Base-by-base conservation (phyloP, 2,329 filamentous ascomycete species). In the Akanthomyces uredinophilus region DNA sequence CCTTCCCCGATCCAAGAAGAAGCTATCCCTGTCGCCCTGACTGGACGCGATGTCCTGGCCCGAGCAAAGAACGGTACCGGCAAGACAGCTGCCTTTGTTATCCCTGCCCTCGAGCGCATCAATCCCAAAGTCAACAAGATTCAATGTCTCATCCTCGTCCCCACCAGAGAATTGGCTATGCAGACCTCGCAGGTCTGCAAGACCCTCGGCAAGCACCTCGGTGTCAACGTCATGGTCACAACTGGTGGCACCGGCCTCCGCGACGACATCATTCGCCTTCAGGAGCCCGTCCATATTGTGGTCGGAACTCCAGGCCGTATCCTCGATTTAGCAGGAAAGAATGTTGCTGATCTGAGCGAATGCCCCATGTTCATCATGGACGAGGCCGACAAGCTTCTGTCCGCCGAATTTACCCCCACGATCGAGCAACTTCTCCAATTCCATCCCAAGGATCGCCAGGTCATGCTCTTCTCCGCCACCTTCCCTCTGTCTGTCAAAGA, bases 281-380 rank as follows among this genome's bases (percentile, higher is more conserved):
- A 92, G 77, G 94, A 99, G 68, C 84, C 94, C 59, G 94, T 99
- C 68, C 95, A 99, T 79, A 94, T 99, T 74, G 90, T 99, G 72
- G 95, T 99, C 71, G 95, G 95, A 73, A 99, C 95, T 62, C 95
- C 95, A 39, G 95, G 95, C 67, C 87, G 95, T 81, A 97, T 99
- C 70, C 86, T 98, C 66, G 95, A 99, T 80, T 81, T 99, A 68
- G 94, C 95, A 63, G 92, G 93, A 75, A 98, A 99, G 80, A 92
- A 91, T 67, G 93, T 99, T 64, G 95, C 95, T 66, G 95, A 99
- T 77, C 84, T 99, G 55, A 96, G 93, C 70, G 90, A 96, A 78
- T 98, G 95, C 74, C 89, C 92, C 70, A 98, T 96, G 72, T 99
- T 99, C 74, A 92, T 99, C 78, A 99, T 99, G 95, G 95, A 99